Evolutionary conservation across 305 asterid genomes (phyloP).

Genomic region (Fraxinus paxiana): DNA sequence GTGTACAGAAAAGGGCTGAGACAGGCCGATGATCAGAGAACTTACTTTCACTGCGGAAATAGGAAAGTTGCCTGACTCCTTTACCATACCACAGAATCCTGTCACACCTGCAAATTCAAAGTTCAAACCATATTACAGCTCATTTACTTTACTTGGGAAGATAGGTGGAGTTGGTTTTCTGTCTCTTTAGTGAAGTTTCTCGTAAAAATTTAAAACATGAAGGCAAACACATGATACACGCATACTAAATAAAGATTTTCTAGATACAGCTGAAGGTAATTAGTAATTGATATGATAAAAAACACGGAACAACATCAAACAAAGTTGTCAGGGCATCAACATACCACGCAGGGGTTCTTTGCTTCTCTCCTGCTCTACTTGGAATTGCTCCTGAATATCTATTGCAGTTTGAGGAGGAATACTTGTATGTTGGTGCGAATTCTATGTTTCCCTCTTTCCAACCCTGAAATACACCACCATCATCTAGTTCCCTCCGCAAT

Average conservation of each 20-base stretch:
- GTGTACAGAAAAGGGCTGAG: slow-evolving; percentile 76
- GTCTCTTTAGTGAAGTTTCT: not conserved
- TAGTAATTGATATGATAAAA: not conserved
- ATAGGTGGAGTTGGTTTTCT: slow-evolving; percentile 2
- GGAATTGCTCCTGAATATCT: not conserved
- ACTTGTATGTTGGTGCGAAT: slow-evolving; percentile 40
- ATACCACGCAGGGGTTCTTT: slow-evolving; percentile 97
- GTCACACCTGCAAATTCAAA: slow-evolving; percentile 64
- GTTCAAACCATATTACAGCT: slow-evolving; percentile 14
- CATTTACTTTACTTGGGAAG: slow-evolving; percentile 9
- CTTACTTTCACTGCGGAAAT: slow-evolving; percentile 86
- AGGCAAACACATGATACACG: not conserved
- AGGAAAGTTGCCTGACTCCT: slow-evolving; percentile 79
- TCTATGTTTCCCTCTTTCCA: slow-evolving; percentile 86
- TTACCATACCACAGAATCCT: slow-evolving; percentile 87
- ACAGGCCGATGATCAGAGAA: slow-evolving; percentile 98
- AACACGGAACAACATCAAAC: not conserved
- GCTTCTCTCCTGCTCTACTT: slow-evolving; percentile 55
- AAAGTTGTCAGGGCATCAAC: slow-evolving; percentile 15
- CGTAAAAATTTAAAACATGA: not conserved
- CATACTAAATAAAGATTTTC: not conserved
- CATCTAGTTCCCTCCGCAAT: slow-evolving; percentile 62
- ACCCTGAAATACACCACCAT: slow-evolving; percentile 84
- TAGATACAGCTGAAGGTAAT: not conserved
- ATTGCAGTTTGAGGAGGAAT: not conserved